Evolutionary conservation across 202 grass and related monocot genomes (phyloP).

Genomic region (Setaria italica): DNA sequence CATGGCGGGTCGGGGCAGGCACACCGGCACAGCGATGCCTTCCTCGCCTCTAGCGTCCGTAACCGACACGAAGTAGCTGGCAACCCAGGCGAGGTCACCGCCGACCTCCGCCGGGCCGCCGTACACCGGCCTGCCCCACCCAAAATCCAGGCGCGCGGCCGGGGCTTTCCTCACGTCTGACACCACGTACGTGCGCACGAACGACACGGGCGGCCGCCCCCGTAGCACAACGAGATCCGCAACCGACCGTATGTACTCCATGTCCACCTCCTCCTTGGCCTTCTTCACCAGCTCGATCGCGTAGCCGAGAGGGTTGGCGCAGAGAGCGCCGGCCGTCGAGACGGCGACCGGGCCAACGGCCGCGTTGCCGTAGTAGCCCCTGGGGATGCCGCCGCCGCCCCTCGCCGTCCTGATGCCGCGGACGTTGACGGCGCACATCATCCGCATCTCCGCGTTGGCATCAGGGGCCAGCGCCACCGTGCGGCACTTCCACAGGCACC

Average conservation of each 20-base stretch:
- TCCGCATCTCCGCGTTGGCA: not conserved
- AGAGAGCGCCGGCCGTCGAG: not conserved
- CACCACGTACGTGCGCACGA: no score
- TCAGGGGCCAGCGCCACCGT: not conserved
- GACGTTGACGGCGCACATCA: not conserved
- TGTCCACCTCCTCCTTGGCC: no score
- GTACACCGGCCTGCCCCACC: constrained; percentile 37
- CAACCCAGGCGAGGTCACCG: no score
- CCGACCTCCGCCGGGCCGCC: constrained; percentile 42
- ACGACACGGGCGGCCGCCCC: no score
- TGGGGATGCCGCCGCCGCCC: not conserved
- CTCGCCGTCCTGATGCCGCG: not conserved
- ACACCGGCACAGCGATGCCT: not conserved
- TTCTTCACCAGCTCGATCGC: not conserved
- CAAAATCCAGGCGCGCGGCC: no score
- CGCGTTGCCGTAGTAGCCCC: not conserved
- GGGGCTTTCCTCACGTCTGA: no score
- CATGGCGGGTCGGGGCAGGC: not conserved
- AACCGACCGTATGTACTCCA: no score
- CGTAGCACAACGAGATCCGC: no score
- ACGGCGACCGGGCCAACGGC: not conserved
- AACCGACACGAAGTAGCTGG: not conserved
- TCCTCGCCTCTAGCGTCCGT: not conserved
- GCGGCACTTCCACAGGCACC: not conserved
- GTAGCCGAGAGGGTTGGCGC: not conserved